Conservation (phyloP, 169 alveolate species). For the Eimeria falciformis region DNA sequence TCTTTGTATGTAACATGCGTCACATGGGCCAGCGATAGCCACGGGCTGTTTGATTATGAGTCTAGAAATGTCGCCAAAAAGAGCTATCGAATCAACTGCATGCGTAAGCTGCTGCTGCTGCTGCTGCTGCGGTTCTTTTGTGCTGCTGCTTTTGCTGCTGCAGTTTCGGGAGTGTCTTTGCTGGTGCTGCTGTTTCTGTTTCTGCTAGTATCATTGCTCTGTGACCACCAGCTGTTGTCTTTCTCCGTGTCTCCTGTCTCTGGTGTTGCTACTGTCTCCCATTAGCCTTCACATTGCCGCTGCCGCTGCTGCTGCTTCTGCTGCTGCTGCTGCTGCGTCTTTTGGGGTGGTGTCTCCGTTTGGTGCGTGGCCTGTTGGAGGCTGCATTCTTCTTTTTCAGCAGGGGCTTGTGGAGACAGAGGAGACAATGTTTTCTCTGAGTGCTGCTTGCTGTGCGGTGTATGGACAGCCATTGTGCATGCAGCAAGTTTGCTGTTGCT, state of each 20-base stretch:
- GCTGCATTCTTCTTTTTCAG: too few species aligned
- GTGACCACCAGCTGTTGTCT: not conserved
- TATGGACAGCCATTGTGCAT: too few species aligned
- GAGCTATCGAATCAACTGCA: conserved; percentile 81
- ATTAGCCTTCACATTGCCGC: too few species aligned
- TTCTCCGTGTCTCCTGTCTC: not conserved
- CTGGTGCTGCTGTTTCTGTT: not conserved
- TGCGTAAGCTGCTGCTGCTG: conserved; percentile 62
- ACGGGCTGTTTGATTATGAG: conserved; percentile 95
- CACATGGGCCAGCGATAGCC: conserved; percentile 95
- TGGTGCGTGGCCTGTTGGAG: too few species aligned
- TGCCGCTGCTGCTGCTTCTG: too few species aligned
- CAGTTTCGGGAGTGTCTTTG: not conserved
- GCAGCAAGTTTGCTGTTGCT: too few species aligned
- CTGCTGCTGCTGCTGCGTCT: too few species aligned
- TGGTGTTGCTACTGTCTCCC: not conserved
- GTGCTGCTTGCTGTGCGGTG: too few species aligned
- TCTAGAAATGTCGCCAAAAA: conserved; percentile 87
- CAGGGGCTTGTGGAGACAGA: too few species aligned
- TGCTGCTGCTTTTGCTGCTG: not conserved
- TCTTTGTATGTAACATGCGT: conserved; percentile 3
- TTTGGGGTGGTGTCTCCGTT: too few species aligned
- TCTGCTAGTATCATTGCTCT: not conserved
- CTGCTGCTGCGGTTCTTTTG: not conserved
- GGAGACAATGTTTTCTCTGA: too few species aligned